Evolutionary conservation across 345 rosid species (phyloP), one percentile per base, ranked within the genome.

Genomic region (Nephelium lappaceum): DNA sequence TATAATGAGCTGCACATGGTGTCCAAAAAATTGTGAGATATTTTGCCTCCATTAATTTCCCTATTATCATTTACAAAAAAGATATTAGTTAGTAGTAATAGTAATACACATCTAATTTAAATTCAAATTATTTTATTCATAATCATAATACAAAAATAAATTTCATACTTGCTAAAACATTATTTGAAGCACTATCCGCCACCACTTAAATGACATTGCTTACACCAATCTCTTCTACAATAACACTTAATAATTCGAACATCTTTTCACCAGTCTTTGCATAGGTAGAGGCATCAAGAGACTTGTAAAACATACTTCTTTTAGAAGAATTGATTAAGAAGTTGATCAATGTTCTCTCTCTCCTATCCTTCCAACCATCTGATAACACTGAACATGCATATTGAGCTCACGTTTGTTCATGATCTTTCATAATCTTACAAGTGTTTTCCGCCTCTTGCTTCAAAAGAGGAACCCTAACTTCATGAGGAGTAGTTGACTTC

Each of bases 371-470:
- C 78, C 76, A 81, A 43, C 69, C 81, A 69, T 81, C 85, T 21
- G 75, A 82, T 84, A 81, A 21, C 11, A 81, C 63, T 14, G 85
- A 85, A 62, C 81, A 77, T 31, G 81, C 77, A 57, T 38, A 53
- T 64, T 16, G 75, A 10, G 8, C 66, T 84, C 83, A 77, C 31
- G 24, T 55, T 42, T 36, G 51, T 78, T 45, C 49, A 57, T 53
- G 41, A 27, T 65, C 73, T 36, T 27, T 83, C 31, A 2, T n/a
- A 1, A 6, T 77, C 64, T 19, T 69, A 76, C 31, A 2, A 27
- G 31, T 27, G 11, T 75, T 77, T 45, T 66, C 81, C 49, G 2
- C 31, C 31, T 27, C 31, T 27, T 27, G 31, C 31, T 27, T 27
- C 2, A 27, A 27, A 27, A 27, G 2, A 2, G 31, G 31, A 24